A percentile compares a stretch with the other conserved stretches of the same genome.
These are phyloP conservation scores for Plenodomus biglobosus DNA, from an alignment of 2,329 filamentous ascomycete species.

Conservation along the genomic window DNA sequence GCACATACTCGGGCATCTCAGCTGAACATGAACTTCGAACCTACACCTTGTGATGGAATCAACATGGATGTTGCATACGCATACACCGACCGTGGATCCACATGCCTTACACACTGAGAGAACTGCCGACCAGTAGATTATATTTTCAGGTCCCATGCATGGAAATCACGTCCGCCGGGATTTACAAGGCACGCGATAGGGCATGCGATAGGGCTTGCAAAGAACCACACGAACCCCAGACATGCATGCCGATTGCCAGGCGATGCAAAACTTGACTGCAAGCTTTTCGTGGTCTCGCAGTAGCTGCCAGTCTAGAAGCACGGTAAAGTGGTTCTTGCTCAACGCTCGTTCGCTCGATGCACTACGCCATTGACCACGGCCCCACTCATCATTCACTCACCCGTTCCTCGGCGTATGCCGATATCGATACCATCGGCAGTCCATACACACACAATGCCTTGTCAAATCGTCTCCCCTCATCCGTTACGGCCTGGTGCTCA, in stretches of 20 bases:
- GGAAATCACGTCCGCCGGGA: neutral
- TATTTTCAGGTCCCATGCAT: neutral
- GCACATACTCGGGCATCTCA: too few species aligned
- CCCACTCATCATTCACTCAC: neutral
- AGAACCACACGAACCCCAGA: neutral
- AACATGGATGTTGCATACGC: too few species aligned
- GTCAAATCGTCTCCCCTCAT: neutral
- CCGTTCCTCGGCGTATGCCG: neutral
- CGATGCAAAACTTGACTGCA: neutral
- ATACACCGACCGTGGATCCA: too few species aligned
- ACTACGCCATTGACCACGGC: constrained; percentile 1
- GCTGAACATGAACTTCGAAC: too few species aligned
- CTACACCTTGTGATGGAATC: too few species aligned
- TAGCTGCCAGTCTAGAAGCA: constrained; percentile 12
- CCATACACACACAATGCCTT: neutral
- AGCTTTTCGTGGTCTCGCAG: constrained; percentile 7
- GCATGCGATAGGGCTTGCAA: neutral
- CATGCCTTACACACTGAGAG: neutral
- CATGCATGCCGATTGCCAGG: neutral
- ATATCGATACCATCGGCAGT: constrained; percentile 8
- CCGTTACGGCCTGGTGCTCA: neutral
- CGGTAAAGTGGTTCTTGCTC: constrained; percentile 1
- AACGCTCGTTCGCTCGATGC: constrained; percentile 3
- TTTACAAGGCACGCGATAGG: neutral
- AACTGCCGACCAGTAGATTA: neutral